Conservation (phyloP, 116 monocot species). For the Papilionanthe hybrid region DNA sequence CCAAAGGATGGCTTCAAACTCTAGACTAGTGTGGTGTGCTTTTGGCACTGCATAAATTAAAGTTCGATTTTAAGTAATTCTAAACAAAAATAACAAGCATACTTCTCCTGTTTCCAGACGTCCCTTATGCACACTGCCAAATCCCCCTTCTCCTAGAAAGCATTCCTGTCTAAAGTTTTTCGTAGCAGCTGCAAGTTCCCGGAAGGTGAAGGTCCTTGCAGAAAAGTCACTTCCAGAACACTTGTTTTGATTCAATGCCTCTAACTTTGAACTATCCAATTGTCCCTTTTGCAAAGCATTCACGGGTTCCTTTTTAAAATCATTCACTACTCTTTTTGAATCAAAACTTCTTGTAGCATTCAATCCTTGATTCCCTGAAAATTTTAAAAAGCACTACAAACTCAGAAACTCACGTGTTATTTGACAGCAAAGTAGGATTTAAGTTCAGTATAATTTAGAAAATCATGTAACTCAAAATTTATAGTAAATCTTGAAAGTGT, state of each 20-base stretch:
- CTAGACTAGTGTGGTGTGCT: background rate
- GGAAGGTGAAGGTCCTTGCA: slow-evolving; percentile 63
- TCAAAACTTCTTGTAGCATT: background rate
- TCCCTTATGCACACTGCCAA: slow-evolving; percentile 77
- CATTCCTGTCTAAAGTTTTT: slow-evolving; percentile 69
- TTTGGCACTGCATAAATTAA: background rate
- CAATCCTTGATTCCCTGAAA: background rate
- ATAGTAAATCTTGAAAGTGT: too few relatives aligned
- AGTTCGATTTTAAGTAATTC: background rate
- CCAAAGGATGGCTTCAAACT: background rate
- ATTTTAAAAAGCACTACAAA: background rate
- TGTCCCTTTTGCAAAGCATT: background rate
- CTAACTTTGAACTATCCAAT: slow-evolving; percentile 22
- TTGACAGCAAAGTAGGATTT: too few relatives aligned
- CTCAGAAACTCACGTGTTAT: background rate
- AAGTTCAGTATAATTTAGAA: background rate
- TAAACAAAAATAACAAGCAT: slow-evolving; percentile 2
- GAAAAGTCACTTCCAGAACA: slow-evolving; percentile 48
- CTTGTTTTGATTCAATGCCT: slow-evolving; percentile 27
- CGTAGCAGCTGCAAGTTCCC: slow-evolving; percentile 64
- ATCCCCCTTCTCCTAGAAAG: slow-evolving; percentile 78
- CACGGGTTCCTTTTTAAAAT: background rate
- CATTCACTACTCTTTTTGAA: slow-evolving; percentile 6
- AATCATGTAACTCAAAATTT: background rate
- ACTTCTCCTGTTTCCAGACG: slow-evolving; percentile 62